phyloP scores from a whole-genome alignment of 1,139 yeast species.

The Spencermartinsiella ligniputridi region DNA sequence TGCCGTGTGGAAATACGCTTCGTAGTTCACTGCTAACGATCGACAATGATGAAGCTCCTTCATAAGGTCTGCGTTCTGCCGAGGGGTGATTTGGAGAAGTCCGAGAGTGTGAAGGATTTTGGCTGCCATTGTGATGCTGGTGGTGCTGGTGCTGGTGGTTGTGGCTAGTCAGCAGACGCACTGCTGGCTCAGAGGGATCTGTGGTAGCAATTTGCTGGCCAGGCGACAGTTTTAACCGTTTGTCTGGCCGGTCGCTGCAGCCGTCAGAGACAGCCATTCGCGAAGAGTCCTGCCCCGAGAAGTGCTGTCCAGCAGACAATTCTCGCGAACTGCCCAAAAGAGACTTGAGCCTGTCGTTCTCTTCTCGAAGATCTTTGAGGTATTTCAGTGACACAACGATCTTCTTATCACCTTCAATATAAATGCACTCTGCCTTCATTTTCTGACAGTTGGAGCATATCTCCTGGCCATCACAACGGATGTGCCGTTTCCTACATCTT shows the following conservation, averaged over 20 bases:
- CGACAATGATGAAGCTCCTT: constrained; percentile 1
- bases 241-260: neutral
- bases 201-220: neutral
- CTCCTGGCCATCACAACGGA: constrained; percentile 76
- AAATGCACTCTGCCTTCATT: constrained; percentile 63
- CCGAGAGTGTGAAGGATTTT: neutral
- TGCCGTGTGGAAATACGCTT: constrained; percentile 3
- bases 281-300: neutral
- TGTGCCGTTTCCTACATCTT: constrained; percentile 70
- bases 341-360: constrained; percentile 31
- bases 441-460: constrained; percentile 65
- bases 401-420: constrained; percentile 72
- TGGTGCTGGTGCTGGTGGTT: too few relatives aligned
- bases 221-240: neutral
- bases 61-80: neutral
- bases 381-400: constrained; percentile 75
- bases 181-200: neutral
- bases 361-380: constrained; percentile 62
- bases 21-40: constrained; percentile 3
- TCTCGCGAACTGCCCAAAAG: neutral
- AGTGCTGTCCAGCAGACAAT: neutral
- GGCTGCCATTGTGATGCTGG: neutral
- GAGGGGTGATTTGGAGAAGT: neutral
- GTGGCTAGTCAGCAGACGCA: neutral
- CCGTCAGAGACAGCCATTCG: neutral